A percentile compares a stretch with the other conserved stretches of the same genome.
These are phyloP conservation scores for Phytophthora palmivora DNA, from an alignment of 352 stramenopile genomes.

Conservation along the genomic window DNA sequence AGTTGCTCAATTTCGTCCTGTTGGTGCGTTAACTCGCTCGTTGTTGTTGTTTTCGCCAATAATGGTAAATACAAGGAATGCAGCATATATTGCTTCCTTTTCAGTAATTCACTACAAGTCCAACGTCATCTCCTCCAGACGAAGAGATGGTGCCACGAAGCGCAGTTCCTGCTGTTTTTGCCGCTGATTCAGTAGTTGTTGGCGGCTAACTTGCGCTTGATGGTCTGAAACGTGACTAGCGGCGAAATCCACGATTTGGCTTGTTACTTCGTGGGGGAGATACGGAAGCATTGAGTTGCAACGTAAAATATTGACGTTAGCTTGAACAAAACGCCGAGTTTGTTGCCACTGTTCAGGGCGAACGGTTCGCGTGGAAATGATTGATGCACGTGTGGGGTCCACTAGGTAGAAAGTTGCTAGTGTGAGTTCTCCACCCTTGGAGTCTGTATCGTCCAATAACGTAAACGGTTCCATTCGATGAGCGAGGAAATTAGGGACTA, in stretches of 20 bases:
- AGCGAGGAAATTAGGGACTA: constrained; percentile 13
- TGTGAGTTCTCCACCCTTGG: constrained; percentile 22
- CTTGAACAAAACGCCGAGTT: constrained; percentile 22
- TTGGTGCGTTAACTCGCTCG: too few relatives aligned
- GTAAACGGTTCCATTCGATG: constrained; percentile 25
- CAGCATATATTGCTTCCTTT: too few relatives aligned
- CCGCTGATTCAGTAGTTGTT: constrained; percentile 4
- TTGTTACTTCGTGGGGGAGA: constrained; percentile 13
- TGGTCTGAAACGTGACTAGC: constrained; percentile 6
- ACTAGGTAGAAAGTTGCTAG: constrained; percentile 25
- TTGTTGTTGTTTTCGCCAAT: not conserved
- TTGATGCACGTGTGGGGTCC: constrained; percentile 8
- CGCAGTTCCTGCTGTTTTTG: constrained; percentile 21
- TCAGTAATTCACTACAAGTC: constrained; percentile 1
- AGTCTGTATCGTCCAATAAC: constrained; percentile 11
- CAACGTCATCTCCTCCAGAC: constrained; percentile 11
- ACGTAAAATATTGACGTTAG: constrained; percentile 21
- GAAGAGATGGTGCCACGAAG: constrained; percentile 19
- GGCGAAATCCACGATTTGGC: constrained; percentile 14
- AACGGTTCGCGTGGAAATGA: constrained; percentile 17
- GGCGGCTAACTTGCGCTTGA: constrained; percentile 8
- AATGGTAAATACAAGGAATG: too few relatives aligned
- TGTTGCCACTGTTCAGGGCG: constrained; percentile 22
- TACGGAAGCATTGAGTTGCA: not conserved
- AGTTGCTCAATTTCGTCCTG: constrained; percentile 6